Evolutionary conservation across 441 rosid genomes (phyloP), one percentile per base, ranked within the genome.

Genomic region (Pelargonium australe): DNA sequence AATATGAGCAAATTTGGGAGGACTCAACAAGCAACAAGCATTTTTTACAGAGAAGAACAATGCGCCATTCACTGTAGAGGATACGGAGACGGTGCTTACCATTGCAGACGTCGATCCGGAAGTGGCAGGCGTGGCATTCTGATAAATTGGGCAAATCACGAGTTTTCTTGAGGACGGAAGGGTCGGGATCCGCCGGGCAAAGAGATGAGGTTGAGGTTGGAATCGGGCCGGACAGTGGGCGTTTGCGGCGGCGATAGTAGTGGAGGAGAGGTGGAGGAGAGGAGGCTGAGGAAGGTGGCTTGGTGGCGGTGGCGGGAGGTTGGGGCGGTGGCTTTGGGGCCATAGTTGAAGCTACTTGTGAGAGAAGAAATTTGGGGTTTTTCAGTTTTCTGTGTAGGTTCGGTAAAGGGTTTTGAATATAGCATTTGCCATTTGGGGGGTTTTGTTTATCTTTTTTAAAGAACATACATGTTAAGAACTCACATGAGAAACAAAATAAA

Each of bases 41-140:
- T 67, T 66, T 76, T 14, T 64, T 67, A 70, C 92, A 85, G 17
- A 87, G 84, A 67, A 85, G 81, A 11, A 87, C 77, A 19, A 87
- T 62, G 1, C 92, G 86, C 92, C 92, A 85, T 44, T 87, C 88
- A 60, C 92, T 87, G 73, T 76, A 81, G 1, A 85, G 81, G 53
- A 63, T 62, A 55, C 77, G 80, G 61, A 85, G 78, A 28, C 68
- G 78, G 66, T 67, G 61, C 70, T 76, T 83, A 66, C 85, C 83
- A 45, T 73, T 37, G 74, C 73, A 68, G 64, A 70, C 17, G 70
- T 85, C 88, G 40, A 75, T 53, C 58, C 90, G 78, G 74, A 70
- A 80, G 0, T 82, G 81, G 63, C 92, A 87, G 5, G 87, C 78
- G 5, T 83, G 88, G 70, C 92, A 87, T 79, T 84, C 86, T 12